Conservation (phyloP, 352 stramenopile species). For the Pythium vanterpoolii region DNA sequence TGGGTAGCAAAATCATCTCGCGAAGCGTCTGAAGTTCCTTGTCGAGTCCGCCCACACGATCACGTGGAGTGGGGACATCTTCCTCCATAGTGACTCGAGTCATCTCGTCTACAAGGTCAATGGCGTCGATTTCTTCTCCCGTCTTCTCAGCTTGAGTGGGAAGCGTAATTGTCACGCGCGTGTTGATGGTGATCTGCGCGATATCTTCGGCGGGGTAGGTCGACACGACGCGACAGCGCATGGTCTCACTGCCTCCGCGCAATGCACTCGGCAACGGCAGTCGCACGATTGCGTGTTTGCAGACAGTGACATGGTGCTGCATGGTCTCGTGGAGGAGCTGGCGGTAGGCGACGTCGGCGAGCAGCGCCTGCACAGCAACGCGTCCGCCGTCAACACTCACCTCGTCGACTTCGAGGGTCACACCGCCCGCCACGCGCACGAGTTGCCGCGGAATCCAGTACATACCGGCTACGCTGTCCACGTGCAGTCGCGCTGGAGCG, state of each 20-base stretch:
- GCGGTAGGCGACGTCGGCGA: slow-evolving; percentile 33
- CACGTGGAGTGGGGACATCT: not conserved
- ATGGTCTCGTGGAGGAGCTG: slow-evolving; percentile 56
- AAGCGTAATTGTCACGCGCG: slow-evolving; percentile 55
- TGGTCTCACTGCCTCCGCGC: slow-evolving; percentile 6
- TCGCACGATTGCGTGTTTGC: slow-evolving; percentile 32
- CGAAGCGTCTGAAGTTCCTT: slow-evolving; percentile 51
- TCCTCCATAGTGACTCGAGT: not conserved
- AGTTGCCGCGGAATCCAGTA: slow-evolving; percentile 46
- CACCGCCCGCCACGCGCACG: slow-evolving; percentile 40
- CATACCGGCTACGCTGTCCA: slow-evolving; percentile 5
- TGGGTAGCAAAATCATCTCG: slow-evolving; percentile 69
- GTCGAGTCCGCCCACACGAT: slow-evolving; percentile 56
- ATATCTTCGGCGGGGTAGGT: slow-evolving; percentile 22
- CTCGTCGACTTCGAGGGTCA: slow-evolving; percentile 44
- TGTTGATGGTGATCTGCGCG: slow-evolving; percentile 34
- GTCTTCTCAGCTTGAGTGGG: not conserved
- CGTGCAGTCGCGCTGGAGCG: not conserved
- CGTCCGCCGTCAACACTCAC: slow-evolving; percentile 1
- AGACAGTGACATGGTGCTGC: slow-evolving; percentile 48
- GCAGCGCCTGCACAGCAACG: slow-evolving; percentile 25
- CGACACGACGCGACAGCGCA: slow-evolving; percentile 15
- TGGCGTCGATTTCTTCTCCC: not conserved
- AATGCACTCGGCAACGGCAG: slow-evolving; percentile 29
- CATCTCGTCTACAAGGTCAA: not conserved